A percentile compares a stretch with the other conserved stretches of the same genome.
Evolutionary conservation across 169 alveolate species (phyloP).

Genomic region (Eimeria acervulina): DNA sequence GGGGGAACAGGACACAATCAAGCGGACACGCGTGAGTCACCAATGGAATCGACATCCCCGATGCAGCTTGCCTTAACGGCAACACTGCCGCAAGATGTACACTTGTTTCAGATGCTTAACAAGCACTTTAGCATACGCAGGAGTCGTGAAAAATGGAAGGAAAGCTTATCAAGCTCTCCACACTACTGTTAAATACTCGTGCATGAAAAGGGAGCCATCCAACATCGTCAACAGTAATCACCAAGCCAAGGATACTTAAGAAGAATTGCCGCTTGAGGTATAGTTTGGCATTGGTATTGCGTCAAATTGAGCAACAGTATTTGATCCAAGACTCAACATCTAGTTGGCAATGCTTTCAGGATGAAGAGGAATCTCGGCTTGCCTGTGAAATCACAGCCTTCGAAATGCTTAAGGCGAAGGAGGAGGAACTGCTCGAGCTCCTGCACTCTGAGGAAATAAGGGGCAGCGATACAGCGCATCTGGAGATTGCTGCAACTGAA

Average conservation of each 20-base stretch:
- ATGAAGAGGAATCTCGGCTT: constrained; percentile 72
- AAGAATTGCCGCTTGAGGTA: background rate
- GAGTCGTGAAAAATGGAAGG: background rate
- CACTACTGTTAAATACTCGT: background rate
- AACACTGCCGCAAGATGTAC: background rate
- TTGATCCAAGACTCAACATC: too few relatives aligned
- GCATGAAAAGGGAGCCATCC: background rate
- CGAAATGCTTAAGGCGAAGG: constrained; percentile 50
- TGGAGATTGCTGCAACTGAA: constrained; percentile 64
- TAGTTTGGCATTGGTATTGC: background rate
- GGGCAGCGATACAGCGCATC: background rate
- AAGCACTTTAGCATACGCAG: background rate
- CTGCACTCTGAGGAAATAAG: background rate
- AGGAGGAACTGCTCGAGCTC: constrained; percentile 59
- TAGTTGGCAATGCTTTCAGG: background rate
- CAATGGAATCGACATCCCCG: background rate
- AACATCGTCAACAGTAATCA: background rate
- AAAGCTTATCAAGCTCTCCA: background rate
- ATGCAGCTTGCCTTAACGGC: background rate
- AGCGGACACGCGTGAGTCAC: constrained; percentile 39
- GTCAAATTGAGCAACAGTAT: background rate
- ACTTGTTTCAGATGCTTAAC: background rate
- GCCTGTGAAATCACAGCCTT: constrained; percentile 2
- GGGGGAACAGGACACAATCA: background rate
- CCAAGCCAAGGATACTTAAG: background rate